Percentiles rank a stretch among this genome's conserved stretches.
Evolutionary conservation across 176 grass and related monocot species (phyloP).

Genomic region (Rhynchospora pubera): DNA sequence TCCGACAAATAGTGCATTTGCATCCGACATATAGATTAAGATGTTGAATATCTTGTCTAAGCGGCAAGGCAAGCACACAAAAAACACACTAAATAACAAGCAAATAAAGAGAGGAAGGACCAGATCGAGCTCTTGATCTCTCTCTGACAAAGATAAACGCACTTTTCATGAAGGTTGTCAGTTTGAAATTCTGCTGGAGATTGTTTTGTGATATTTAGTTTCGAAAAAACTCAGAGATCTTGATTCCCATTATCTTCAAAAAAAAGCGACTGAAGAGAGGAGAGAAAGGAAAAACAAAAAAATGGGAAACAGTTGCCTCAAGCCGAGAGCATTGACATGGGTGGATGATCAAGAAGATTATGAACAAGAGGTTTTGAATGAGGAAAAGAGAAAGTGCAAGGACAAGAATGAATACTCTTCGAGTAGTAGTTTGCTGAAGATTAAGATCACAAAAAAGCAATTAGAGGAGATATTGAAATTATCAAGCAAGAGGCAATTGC

Average conservation of each 20-base stretch:
- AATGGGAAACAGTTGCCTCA: slow-evolving; percentile 34
- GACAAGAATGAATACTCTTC: not conserved
- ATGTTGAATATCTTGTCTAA: too few relatives aligned
- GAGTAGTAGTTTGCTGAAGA: not conserved
- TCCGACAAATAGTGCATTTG: not conserved
- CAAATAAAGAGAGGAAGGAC: too few relatives aligned
- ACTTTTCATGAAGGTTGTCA: too few relatives aligned
- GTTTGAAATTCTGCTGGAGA: too few relatives aligned
- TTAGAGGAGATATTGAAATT: slow-evolving; percentile 23
- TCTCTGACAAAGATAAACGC: too few relatives aligned
- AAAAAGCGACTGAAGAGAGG: not conserved
- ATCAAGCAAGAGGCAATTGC: slow-evolving; percentile 1
- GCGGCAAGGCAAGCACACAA: too few relatives aligned
- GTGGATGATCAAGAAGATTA: slow-evolving; percentile 23
- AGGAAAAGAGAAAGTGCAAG: not conserved
- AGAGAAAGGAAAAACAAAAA: not conserved
- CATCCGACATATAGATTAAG: not conserved
- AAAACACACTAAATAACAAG: too few relatives aligned
- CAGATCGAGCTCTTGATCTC: too few relatives aligned
- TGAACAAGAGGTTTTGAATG: not conserved
- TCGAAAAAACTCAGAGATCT: too few relatives aligned
- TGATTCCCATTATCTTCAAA: too few relatives aligned
- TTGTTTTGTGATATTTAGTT: too few relatives aligned
- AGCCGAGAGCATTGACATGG: slow-evolving; percentile 12
- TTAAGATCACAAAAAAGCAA: slow-evolving; percentile 32